Percentiles rank a stretch among this genome's conserved stretches.
Conservation (phyloP, 2,329 filamentous ascomycete species). For the Diaporthe ilicicola region DNA sequence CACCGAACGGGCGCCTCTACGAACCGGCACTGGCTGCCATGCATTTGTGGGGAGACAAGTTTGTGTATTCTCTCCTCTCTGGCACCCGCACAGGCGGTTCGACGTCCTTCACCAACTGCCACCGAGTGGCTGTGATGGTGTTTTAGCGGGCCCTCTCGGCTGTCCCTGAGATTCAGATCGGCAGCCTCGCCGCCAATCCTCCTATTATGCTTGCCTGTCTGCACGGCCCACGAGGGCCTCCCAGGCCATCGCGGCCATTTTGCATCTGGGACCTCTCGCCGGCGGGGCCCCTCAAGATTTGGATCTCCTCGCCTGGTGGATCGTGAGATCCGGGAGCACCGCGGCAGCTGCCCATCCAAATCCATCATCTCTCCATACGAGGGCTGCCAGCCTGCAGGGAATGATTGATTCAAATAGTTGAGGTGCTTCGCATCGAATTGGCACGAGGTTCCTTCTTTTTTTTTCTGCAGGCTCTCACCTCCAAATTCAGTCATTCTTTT, state of each 20-base stretch:
- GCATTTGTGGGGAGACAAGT: conserved; percentile 28
- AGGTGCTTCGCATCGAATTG: not conserved
- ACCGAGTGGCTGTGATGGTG: not conserved
- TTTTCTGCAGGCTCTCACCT: conserved; percentile 30
- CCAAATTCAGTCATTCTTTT: conserved; percentile 32
- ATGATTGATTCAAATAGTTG: conserved; percentile 20
- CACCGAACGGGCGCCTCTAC: not conserved
- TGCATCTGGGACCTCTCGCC: conserved; percentile 10
- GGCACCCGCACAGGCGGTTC: not conserved
- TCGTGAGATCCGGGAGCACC: conserved; percentile 9
- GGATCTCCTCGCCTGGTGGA: conserved; percentile 24
- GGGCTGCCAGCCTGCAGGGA: not conserved
- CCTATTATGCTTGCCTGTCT: conserved; percentile 17
- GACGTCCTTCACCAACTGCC: not conserved
- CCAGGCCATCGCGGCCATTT: conserved; percentile 13
- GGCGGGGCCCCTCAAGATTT: conserved; percentile 18
- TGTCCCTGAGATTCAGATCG: conserved; percentile 31
- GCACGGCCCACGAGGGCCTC: not conserved
- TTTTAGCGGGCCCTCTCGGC: conserved; percentile 6
- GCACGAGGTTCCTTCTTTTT: not conserved
- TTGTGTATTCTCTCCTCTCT: conserved; percentile 18
- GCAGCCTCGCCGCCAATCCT: conserved; percentile 26
- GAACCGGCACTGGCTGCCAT: conserved; percentile 1
- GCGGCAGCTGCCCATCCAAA: not conserved
- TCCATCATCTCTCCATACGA: conserved; percentile 26